These are phyloP conservation scores for Penicillium sumatraense DNA, from an alignment of 2,329 filamentous ascomycete genomes.

Conservation along the genomic window DNA sequence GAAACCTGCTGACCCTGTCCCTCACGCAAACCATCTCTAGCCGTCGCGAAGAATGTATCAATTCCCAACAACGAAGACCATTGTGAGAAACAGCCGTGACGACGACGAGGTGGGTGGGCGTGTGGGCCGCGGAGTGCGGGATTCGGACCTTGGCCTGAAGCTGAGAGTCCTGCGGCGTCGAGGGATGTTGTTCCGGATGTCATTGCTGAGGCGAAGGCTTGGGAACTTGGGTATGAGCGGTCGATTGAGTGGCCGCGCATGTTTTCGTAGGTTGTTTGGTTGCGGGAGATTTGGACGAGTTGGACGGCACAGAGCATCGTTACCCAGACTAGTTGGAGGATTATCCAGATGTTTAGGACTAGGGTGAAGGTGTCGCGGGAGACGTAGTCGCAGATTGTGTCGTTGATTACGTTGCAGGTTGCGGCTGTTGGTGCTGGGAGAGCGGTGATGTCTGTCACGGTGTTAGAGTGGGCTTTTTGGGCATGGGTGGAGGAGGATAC, in stretches of 20 bases:
- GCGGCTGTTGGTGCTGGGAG: constrained; percentile 56
- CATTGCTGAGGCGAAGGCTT: constrained; percentile 68
- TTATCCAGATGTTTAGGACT: constrained; percentile 76
- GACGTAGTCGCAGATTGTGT: constrained; percentile 73
- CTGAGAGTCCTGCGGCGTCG: constrained; percentile 72
- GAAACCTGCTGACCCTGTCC: constrained; percentile 50
- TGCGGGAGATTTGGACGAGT: constrained; percentile 86
- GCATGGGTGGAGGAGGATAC: constrained; percentile 33
- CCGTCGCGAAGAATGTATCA: constrained; percentile 91
- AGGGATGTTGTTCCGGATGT: constrained; percentile 69
- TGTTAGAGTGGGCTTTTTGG: neutral
- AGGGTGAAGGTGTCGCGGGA: constrained; percentile 85
- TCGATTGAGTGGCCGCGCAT: constrained; percentile 79
- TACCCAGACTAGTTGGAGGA: constrained; percentile 89
- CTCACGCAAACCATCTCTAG: constrained; percentile 70
- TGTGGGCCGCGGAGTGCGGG: constrained; percentile 56
- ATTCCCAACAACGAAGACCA: constrained; percentile 87
- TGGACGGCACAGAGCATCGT: constrained; percentile 97
- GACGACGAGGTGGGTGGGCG: constrained; percentile 54
- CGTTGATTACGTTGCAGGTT: constrained; percentile 76
- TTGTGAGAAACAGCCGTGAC: constrained; percentile 70
- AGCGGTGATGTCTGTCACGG: constrained; percentile 63
- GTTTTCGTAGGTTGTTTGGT: constrained; percentile 95
- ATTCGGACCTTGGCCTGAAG: constrained; percentile 67
- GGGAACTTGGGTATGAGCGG: constrained; percentile 55